Base-by-base conservation (phyloP, 345 rosid species). In the Brassica cretica region DNA sequence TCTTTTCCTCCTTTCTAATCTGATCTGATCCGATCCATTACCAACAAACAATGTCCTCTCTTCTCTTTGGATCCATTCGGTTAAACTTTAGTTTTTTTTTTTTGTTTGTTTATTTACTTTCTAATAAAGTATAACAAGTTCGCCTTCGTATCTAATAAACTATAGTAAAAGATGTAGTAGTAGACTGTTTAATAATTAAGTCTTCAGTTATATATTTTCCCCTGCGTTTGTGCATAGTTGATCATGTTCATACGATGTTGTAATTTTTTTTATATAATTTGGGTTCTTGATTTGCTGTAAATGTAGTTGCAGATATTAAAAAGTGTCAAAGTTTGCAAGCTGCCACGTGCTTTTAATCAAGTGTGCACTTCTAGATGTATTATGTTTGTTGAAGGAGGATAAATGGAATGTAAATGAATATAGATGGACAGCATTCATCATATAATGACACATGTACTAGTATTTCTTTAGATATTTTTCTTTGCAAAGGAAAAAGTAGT, bases 1-100 rank as follows among this genome's bases (percentile, higher is more conserved):
- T 16, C 81, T 21, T 81, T 83, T 29, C 81, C 85, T 71, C 88
- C 89, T 0, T 86, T 89, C 30, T 85, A 76, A 68, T 74, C 30
- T 35, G 16, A 14, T 62, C 66, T 21, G 2, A 8, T 58, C 66
- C 1, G 18, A 51, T 51, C 14, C 11, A 12, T 25, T 25, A 18
- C 18, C 18, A 37, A 19, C 27, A 18, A 37, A 62, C 18, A 32
- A 2, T 32, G 8, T n/a, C 56, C 53, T 51, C 2, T 46, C n/a
- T 4, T 55, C 64, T 53, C 14, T 37, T 65, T 65, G 71, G 80
- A 77, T 78, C 72, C 58, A 32, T 70, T 14, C 44, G 10, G 21
- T 2, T 2, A 24, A 46, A 7, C 4, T 27, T 2, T 10, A 41
- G 44, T 3, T 62, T 16, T n/a, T 66, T 64, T 64, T 33, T 8